Evolutionary conservation across 371 early-diverging fungal species (phyloP).

Genomic region (Parasitella parasitica): DNA sequence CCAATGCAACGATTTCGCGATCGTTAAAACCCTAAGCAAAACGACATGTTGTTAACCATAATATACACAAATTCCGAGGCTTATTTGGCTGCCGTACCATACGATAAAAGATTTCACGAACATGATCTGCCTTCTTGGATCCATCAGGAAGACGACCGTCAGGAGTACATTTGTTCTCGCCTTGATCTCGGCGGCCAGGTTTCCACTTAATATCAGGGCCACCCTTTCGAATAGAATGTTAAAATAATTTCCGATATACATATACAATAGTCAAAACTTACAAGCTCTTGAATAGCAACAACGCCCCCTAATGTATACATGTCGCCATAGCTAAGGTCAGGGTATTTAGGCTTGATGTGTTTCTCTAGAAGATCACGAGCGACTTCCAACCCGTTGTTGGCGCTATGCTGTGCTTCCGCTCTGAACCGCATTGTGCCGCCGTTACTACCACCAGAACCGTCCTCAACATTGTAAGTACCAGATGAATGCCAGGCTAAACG

Average conservation of each 20-base stretch:
- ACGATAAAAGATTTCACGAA: slow-evolving; percentile 68
- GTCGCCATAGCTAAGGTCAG: slow-evolving; percentile 75
- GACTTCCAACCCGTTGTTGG: slow-evolving; percentile 77
- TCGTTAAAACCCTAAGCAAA: slow-evolving; percentile 76
- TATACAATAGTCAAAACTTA: neutral
- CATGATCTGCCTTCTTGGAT: slow-evolving; percentile 61
- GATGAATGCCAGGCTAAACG: slow-evolving; percentile 90
- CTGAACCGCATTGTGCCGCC: slow-evolving; percentile 85
- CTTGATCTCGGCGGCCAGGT: slow-evolving; percentile 73
- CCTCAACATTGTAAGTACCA: slow-evolving; percentile 84
- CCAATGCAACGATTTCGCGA: slow-evolving; percentile 91
- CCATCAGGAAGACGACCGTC: slow-evolving; percentile 87
- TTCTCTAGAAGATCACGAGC: slow-evolving; percentile 73
- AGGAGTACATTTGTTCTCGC: slow-evolving; percentile 61
- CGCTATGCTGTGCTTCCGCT: slow-evolving; percentile 67
- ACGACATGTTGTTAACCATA: no score
- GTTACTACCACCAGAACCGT: slow-evolving; percentile 87
- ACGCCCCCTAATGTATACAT: slow-evolving; percentile 71
- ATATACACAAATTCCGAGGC: neutral
- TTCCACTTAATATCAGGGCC: slow-evolving; percentile 78
- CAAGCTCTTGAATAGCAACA: slow-evolving; percentile 22
- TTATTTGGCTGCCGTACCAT: slow-evolving; percentile 42
- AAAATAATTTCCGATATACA: neutral
- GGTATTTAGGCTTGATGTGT: slow-evolving; percentile 67
- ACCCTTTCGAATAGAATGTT: slow-evolving; percentile 33